These are phyloP conservation scores for Microbotryomycetes sp. DNA, from an alignment of 1,284 basidiomycete genomes.

Conservation along the genomic window DNA sequence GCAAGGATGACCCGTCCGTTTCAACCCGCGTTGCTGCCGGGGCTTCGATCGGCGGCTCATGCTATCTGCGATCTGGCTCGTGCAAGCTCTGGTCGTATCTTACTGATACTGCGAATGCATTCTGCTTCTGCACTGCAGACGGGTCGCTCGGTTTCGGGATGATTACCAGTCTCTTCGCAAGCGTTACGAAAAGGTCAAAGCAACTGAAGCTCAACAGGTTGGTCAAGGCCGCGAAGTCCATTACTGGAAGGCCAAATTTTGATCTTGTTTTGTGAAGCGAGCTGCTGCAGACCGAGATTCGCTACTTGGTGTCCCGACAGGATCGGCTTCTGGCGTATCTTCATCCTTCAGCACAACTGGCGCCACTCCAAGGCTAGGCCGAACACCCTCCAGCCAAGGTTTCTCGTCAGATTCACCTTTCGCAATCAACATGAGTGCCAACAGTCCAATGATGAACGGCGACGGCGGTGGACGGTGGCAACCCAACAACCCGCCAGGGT, in stretches of 20 bases:
- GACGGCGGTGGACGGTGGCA: slow-evolving; percentile 21
- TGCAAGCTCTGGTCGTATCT: no score
- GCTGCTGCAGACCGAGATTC: slow-evolving; percentile 54
- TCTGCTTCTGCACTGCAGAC: slow-evolving; percentile 33
- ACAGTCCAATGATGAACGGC: slow-evolving; percentile 49
- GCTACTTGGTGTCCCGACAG: slow-evolving; percentile 42
- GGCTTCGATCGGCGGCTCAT: no score
- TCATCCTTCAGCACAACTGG: background rate
- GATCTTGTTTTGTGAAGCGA: no score
- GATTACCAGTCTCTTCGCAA: slow-evolving; percentile 45
- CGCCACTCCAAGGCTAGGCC: background rate
- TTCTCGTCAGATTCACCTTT: slow-evolving; percentile 42
- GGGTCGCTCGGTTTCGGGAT: slow-evolving; percentile 44
- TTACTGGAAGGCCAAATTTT: no score
- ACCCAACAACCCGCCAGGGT: slow-evolving; percentile 41
- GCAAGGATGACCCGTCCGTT: no score
- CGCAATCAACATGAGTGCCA: slow-evolving; percentile 48
- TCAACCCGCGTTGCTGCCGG: no score
- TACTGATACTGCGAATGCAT: no score
- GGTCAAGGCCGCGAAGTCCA: no score
- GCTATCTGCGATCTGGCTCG: no score
- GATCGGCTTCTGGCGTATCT: slow-evolving; percentile 3
- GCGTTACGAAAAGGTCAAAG: slow-evolving; percentile 45
- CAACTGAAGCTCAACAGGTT: slow-evolving; percentile 31
- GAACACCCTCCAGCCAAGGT: background rate